Base-by-base conservation (phyloP, 2,329 filamentous ascomycete species). In the Sordariomycetes sp. region DNA sequence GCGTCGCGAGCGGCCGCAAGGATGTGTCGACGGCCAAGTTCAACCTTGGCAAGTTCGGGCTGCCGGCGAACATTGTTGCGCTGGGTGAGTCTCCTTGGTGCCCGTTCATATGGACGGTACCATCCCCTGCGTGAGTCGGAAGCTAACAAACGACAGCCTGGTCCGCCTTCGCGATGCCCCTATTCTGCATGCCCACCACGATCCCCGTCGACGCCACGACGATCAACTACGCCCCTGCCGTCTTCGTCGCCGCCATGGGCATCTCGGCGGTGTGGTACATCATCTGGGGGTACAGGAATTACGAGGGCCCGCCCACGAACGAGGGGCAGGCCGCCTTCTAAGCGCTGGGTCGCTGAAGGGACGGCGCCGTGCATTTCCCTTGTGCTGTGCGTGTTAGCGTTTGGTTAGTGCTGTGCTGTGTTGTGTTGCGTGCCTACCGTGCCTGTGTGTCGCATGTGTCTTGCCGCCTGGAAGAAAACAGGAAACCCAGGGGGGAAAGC, bases 191-290 rank as follows among this genome's bases (percentile, higher is more conserved):
- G 82, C 86, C 85, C 0, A 77, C 81, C 0, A 69, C 70, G 51
- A 71, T 87, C n/a, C 82, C 82, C 6, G 82, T 86, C 45, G 77
- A 76, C 0, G 69, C 76, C 6, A 66, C 70, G 20, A 76, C 74
- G 45, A 85, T 89, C 75, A 90, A 90, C 75, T 90, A 88, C 68
- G 86, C 85, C 1, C 82, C 82, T 15, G 86, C 84, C 36, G 86
- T 90, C n/a, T 88, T 89, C 62, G 78, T 85, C 28, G 83, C 75
- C 5, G 85, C 87, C 60, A 77, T 80, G 57, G 54, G 73, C 45
- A 76, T 89, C 58, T 80, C 86, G 1, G 76, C 74, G 10, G 68
- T 71, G 8, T 90, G 85, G 85, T 90, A 90, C 72, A 72, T 81
- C 62, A 75, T 76, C 55, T 87, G 84, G 83, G 86, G 86, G 36